Evolutionary conservation across 2,329 filamentous ascomycete genomes (phyloP), one percentile per base, ranked within the genome.

Genomic region (Rachicladosporium sp.): DNA sequence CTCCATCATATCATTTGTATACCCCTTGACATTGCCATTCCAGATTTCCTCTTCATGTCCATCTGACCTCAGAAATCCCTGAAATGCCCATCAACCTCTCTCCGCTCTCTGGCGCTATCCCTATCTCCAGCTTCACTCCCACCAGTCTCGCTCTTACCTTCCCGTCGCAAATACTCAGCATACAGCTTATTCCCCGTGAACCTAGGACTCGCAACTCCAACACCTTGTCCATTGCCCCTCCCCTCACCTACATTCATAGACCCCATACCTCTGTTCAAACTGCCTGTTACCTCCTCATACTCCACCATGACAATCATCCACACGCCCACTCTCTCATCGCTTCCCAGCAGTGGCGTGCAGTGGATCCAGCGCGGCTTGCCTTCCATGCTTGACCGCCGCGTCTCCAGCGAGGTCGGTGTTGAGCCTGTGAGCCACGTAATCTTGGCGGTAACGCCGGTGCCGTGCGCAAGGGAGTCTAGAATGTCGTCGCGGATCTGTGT

Each of bases 221-320:
- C 29, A 35, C 10, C 37, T 33, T 31, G 23, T 32, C 34, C 31
- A 38, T 41, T 23, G 31, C 29, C 33, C 36, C 29, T 31, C 31
- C 30, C 13, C 9, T 31, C 34, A 29, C 32, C 12, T 3, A 10
- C 13, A 32, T 30, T 42, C 5, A 19, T 19, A 19, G 15, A 19
- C 15, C 15, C 15, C 15, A 19, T 21, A n/a, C 38, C 33, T 11
- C 37, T 42, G 39, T 44, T 52, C 15, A 58, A 37, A 9, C 42
- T 43, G 1, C 57, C 55, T 0, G 55, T 55, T 4, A 55, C 45
- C 9, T 46, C 37, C 35, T 64, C 61, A 10, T 60, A 56, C 40
- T 67, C 64, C 1, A 66, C 61, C 50, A 68, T 56, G 3, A 68
- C 62, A 2, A 66, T 51, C 63, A 68, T 67, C 65, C 65, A 68